Evolutionary conservation across 192 early-diverging fungal species (phyloP).

Genomic region (Coemansia sp.): DNA sequence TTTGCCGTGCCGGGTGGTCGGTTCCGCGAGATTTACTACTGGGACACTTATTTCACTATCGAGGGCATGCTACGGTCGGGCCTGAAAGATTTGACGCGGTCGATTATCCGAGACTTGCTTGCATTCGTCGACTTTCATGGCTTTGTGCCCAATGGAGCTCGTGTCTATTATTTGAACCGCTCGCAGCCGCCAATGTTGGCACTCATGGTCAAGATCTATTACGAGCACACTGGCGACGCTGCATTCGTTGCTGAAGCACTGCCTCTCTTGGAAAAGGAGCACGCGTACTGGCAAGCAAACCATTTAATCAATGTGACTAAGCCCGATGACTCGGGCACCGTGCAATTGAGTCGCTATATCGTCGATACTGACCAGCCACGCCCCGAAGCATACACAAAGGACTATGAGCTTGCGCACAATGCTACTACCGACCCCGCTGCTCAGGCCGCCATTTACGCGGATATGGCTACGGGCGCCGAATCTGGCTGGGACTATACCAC

Average conservation of each 20-base stretch:
- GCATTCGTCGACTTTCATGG: constrained; percentile 63
- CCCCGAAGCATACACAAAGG: constrained; percentile 68
- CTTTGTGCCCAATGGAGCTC: constrained; percentile 77
- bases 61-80: constrained; percentile 66
- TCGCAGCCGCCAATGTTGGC: constrained; percentile 75
- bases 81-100: constrained; percentile 49
- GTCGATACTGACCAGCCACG: constrained; percentile 62
- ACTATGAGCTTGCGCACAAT: constrained; percentile 59
- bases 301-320: constrained; percentile 51
- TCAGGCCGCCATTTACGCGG: constrained; percentile 57
- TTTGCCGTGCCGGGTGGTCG: constrained; percentile 77
- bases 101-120: constrained; percentile 66
- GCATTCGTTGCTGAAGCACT: constrained; percentile 54
- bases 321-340: background rate
- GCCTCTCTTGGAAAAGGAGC: constrained; percentile 63
- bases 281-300: constrained; percentile 64
- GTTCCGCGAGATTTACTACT: constrained; percentile 77
- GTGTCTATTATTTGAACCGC: constrained; percentile 73
- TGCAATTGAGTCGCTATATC: constrained; percentile 58
- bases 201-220: constrained; percentile 70
- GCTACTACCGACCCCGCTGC: constrained; percentile 20
- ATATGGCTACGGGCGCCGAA: constrained; percentile 72
- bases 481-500: constrained; percentile 74
- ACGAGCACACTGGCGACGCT: constrained; percentile 57
- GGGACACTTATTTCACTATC: constrained; percentile 73